phyloP scores from a whole-genome alignment of 140 eudicot species.

The Ambrosia hybrid region DNA sequence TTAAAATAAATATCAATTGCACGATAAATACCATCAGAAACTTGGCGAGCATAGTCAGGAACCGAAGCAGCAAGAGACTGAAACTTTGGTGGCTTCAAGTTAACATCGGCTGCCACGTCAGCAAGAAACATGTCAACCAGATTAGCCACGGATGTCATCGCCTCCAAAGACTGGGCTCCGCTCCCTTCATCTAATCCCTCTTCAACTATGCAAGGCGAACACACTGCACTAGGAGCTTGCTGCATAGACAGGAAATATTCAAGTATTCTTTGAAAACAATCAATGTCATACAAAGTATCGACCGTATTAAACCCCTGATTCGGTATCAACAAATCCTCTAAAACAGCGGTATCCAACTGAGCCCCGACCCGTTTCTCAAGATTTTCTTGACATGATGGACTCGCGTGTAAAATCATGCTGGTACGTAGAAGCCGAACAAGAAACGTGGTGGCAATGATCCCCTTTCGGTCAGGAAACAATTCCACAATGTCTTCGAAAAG shows the following conservation, averaged over 20 bases:
- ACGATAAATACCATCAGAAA: constrained; percentile 74
- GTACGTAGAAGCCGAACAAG: constrained; percentile 57
- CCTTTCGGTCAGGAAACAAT: constrained; percentile 60
- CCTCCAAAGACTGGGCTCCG: constrained; percentile 47
- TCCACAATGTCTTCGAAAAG: constrained; percentile 81
- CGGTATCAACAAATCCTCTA: constrained; percentile 72
- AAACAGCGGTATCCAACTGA: constrained; percentile 62
- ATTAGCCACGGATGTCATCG: constrained; percentile 73
- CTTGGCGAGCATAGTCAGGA: constrained; percentile 82
- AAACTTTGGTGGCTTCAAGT: constrained; percentile 62
- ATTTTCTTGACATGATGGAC: constrained; percentile 65
- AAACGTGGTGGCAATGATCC: constrained; percentile 59
- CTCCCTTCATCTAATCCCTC: constrained; percentile 46
- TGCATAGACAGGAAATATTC: constrained; percentile 68
- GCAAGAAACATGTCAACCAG: constrained; percentile 79
- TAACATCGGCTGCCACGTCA: constrained; percentile 80
- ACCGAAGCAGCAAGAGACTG: constrained; percentile 68
- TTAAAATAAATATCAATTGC: constrained; percentile 77
- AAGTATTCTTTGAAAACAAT: constrained; percentile 80
- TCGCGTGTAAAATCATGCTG: constrained; percentile 61
- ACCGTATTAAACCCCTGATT: constrained; percentile 56
- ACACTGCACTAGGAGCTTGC: constrained; percentile 34
- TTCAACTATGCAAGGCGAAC: constrained; percentile 54
- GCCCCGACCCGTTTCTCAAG: constrained; percentile 71
- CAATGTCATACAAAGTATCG: constrained; percentile 75